A percentile compares a stretch with the other conserved stretches of the same genome.
phyloP scores from a whole-genome alignment of 768 basidiomycete genomes.

The Scleroderma bovista region DNA sequence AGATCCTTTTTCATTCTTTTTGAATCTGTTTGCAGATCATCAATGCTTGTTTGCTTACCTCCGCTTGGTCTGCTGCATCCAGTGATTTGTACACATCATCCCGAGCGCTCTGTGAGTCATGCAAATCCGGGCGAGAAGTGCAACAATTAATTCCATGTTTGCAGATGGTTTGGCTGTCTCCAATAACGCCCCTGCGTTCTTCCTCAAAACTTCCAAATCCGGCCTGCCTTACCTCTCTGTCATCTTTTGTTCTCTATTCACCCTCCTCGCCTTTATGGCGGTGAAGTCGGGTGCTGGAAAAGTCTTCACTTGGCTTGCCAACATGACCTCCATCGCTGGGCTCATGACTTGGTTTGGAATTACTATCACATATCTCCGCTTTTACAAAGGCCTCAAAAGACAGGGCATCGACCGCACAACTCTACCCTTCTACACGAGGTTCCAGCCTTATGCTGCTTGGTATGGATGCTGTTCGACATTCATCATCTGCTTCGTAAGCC shows the following conservation, averaged over 20 bases:
- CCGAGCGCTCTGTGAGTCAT: slow-evolving; percentile 67
- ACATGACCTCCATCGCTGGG: slow-evolving; percentile 66
- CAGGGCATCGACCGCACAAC: slow-evolving; percentile 71
- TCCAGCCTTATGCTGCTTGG: slow-evolving; percentile 76
- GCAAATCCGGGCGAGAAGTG: background rate
- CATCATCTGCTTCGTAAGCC: slow-evolving; percentile 58
- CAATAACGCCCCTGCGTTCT: slow-evolving; percentile 80
- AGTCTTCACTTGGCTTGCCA: slow-evolving; percentile 79
- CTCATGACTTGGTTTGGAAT: slow-evolving; percentile 83
- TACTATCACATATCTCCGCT: slow-evolving; percentile 71
- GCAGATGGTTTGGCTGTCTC: slow-evolving; percentile 74
- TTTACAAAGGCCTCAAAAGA: slow-evolving; percentile 73
- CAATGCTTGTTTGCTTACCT: slow-evolving; percentile 78
- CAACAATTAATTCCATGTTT: slow-evolving; percentile 1
- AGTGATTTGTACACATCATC: slow-evolving; percentile 89
- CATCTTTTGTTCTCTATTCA: slow-evolving; percentile 60
- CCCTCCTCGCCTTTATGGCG: slow-evolving; percentile 78
- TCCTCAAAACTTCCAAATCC: slow-evolving; percentile 57
- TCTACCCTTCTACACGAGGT: slow-evolving; percentile 61
- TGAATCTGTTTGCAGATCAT: slow-evolving; percentile 46
- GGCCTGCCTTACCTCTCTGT: slow-evolving; percentile 79
- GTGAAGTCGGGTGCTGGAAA: slow-evolving; percentile 56
- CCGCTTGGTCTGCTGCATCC: slow-evolving; percentile 89
- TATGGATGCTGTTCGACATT: slow-evolving; percentile 32
- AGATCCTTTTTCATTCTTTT: background rate